Conservation (phyloP, 2,329 filamentous ascomycete species). For the Botrytis aclada region DNA sequence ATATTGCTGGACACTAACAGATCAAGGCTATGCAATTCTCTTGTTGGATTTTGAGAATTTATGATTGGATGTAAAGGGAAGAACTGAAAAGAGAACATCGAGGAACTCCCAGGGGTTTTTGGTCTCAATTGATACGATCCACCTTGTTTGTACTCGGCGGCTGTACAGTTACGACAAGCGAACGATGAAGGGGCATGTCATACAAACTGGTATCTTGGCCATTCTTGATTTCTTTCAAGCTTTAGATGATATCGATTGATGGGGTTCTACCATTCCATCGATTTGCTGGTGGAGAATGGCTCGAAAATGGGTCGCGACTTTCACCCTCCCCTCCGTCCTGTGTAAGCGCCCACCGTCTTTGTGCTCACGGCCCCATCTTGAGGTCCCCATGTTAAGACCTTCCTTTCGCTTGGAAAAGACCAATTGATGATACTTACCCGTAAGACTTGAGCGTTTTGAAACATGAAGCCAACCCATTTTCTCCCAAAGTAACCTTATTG, state of each 20-base stretch:
- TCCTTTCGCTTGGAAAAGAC: conserved; percentile 10
- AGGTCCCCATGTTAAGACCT: not conserved
- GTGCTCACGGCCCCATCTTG: conserved; percentile 4
- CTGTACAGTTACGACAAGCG: not conserved
- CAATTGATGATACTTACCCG: not conserved
- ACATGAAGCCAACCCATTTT: conserved; percentile 6
- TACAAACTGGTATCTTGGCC: not conserved
- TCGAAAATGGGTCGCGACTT: not conserved
- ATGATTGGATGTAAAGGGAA: not conserved
- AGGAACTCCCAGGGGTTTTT: not conserved
- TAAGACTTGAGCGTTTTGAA: conserved; percentile 2
- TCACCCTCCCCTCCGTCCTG: not conserved
- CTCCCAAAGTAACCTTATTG: not conserved
- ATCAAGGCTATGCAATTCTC: conserved; percentile 15
- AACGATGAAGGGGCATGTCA: conserved; percentile 11
- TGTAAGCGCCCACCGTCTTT: conserved; percentile 3
- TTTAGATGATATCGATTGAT: not conserved
- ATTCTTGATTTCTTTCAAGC: conserved; percentile 2
- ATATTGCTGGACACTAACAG: not conserved
- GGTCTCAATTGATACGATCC: not conserved
- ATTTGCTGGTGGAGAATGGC: not conserved
- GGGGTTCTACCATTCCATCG: not conserved
- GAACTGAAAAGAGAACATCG: not conserved
- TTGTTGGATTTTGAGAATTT: not conserved
- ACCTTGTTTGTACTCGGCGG: conserved; percentile 1